Evolutionary conservation across 1,139 yeast genomes (phyloP).

Genomic region (Hansenula lynferdii): DNA sequence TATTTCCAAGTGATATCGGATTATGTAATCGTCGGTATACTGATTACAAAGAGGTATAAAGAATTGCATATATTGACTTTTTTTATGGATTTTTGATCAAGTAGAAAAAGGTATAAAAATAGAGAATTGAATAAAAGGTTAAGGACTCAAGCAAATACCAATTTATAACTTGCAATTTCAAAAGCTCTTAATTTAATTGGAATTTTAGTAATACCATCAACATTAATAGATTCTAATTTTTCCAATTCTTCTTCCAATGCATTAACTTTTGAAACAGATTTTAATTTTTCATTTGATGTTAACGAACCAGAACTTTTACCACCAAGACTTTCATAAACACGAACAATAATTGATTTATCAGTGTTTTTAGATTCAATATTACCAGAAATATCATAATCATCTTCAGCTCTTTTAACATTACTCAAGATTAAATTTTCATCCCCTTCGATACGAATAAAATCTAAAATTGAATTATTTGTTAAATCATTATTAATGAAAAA

Average conservation of each 20-base stretch:
- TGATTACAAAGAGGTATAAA: no score
- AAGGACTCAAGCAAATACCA: neutral
- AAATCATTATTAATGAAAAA: slow-evolving; percentile 7
- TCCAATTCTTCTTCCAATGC: slow-evolving; percentile 64
- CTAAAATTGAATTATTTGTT: slow-evolving; percentile 7
- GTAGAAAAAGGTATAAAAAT: no score
- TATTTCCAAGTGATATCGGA: no score
- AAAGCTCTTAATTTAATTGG: slow-evolving; percentile 57
- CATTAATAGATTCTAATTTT: slow-evolving; percentile 25
- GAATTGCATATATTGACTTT: no score
- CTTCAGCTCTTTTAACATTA: slow-evolving; percentile 84
- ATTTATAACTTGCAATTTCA: slow-evolving; percentile 48
- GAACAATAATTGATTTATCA: slow-evolving; percentile 55
- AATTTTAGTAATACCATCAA: slow-evolving; percentile 30
- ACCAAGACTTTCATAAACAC: slow-evolving; percentile 85
- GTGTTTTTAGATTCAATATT: slow-evolving; percentile 33
- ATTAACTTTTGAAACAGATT: slow-evolving; percentile 54
- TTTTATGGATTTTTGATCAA: no score
- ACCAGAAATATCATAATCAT: slow-evolving; percentile 43
- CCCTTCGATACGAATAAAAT: slow-evolving; percentile 33
- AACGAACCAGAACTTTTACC: slow-evolving; percentile 59
- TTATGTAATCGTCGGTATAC: no score
- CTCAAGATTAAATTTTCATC: slow-evolving; percentile 61
- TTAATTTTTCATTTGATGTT: slow-evolving; percentile 37
- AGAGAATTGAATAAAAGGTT: neutral